These are phyloP conservation scores for Yarrowia osloensis DNA, from an alignment of 805 yeast genomes.

Conservation along the genomic window DNA sequence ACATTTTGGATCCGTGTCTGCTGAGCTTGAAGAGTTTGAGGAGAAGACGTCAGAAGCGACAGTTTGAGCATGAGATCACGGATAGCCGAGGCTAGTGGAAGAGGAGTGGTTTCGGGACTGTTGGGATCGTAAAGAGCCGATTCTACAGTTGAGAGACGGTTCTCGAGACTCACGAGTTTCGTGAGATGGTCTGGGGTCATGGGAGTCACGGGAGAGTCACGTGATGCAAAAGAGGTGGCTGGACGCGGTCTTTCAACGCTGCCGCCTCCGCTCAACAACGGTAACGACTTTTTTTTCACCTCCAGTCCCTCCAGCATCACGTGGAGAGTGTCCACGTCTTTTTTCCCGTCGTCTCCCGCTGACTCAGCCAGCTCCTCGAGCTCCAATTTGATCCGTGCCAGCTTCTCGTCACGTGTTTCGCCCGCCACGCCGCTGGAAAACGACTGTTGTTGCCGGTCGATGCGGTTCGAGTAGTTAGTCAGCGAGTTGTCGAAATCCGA, in stretches of 20 bases:
- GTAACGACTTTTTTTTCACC: background rate
- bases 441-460: background rate
- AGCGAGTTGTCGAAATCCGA: slow-evolving; percentile 18
- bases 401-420: slow-evolving; percentile 1
- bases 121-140: slow-evolving; percentile 2
- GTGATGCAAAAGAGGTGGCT: no score
- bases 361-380: slow-evolving; percentile 9
- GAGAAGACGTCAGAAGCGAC: slow-evolving; percentile 19
- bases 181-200: background rate
- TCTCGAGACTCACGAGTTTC: background rate
- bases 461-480: slow-evolving; percentile 14
- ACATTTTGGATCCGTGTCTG: slow-evolving; percentile 4
- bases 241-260: no score
- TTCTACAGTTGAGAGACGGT: background rate
- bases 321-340: background rate
- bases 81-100: background rate
- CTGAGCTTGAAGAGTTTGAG: slow-evolving; percentile 3
- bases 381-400: slow-evolving; percentile 15
- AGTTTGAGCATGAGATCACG: slow-evolving; percentile 17
- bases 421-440: background rate
- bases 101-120: background rate
- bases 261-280: no score
- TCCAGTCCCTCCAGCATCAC: background rate
- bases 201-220: background rate
- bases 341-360: background rate